These are phyloP conservation scores for Aspergillus persii DNA, from an alignment of 2,329 filamentous ascomycete genomes.

Conservation along the genomic window DNA sequence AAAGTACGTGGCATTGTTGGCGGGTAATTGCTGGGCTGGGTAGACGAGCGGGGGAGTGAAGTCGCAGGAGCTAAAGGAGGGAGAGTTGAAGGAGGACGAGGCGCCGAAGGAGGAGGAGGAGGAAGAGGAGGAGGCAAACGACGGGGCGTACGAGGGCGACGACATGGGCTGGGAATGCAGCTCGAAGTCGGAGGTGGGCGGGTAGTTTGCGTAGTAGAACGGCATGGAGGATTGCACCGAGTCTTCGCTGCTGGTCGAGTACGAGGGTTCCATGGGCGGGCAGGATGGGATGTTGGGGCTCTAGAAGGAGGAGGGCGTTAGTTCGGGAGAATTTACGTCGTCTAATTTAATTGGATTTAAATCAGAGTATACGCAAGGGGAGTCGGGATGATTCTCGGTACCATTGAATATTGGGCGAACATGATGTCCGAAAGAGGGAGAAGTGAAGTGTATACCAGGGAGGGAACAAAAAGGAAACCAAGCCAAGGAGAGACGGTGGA, in stretches of 20 bases:
- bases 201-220: constrained; percentile 16
- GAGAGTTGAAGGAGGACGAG: constrained; percentile 6
- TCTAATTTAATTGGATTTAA: background rate
- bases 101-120: constrained; percentile 3
- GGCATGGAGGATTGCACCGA: constrained; percentile 17
- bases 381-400: background rate
- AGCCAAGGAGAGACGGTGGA: background rate
- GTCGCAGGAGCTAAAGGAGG: constrained; percentile 11
- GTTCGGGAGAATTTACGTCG: background rate
- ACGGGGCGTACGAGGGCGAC: constrained; percentile 1
- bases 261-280: constrained; percentile 24
- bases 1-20: background rate
- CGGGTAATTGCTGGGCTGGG: background rate
- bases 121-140: constrained; percentile 8
- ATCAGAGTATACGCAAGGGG: background rate
- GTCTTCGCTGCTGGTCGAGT: constrained; percentile 20
- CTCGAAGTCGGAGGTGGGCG: constrained; percentile 12
- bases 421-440: constrained; percentile 4
- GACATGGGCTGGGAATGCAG: background rate
- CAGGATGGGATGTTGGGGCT: constrained; percentile 13
- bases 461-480: background rate
- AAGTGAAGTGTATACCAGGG: background rate
- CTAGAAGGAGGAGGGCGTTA: constrained; percentile 4
- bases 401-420: constrained; percentile 13
- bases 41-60: constrained; percentile 14